Evolutionary conservation across 176 grass and related monocot species (phyloP), one percentile per base, ranked within the genome.

Genomic region (Pontederia crassipes): DNA sequence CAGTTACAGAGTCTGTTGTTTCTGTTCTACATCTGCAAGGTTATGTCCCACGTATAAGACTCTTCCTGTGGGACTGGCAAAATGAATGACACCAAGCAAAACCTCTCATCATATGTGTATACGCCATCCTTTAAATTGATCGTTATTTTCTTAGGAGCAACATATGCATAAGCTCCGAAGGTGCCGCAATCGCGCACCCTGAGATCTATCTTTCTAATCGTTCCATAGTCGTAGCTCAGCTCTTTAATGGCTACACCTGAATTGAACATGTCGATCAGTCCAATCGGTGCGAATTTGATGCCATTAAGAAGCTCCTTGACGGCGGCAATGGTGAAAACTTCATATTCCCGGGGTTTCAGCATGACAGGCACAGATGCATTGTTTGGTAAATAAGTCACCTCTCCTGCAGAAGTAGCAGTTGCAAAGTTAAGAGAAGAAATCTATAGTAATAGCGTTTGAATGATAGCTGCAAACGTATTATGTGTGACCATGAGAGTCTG

Each of bases 201-300:
- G 13, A 88, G 8, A 72, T 74, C 61, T 2, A 82, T 58, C 8
- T 28, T 58, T 17, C 18, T 14, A 8, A 61, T 45, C 8, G 11
- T 64, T 0, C 4, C 18, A 4, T 28, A 54, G 28, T 69, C 57
- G 17, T 57, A 49, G 9, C 52, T 75, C 29, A 88, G 5, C 46
- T 61, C 78, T 65, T 66, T 75, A 48, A 95, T 71, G 2, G 89
- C 84, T 15, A 84, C 84, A 9, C 89, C 81, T 52, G 84, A 88
- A 63, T 95, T 95, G 54, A 95, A 88, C 89, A 95, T 85, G 13
- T 52, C 11, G 51, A 77, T 29, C 50, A 88, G 58, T 12, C 89
- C 89, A 29, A 95, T 77, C 1, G 84, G 75, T 5, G 89, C 84
- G 45, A 95, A 88, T 56, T 72, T 77, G 72, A 54, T 68, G 45